These are phyloP conservation scores for Pythium sp. DNA, from an alignment of 352 stramenopile genomes.

Conservation along the genomic window DNA sequence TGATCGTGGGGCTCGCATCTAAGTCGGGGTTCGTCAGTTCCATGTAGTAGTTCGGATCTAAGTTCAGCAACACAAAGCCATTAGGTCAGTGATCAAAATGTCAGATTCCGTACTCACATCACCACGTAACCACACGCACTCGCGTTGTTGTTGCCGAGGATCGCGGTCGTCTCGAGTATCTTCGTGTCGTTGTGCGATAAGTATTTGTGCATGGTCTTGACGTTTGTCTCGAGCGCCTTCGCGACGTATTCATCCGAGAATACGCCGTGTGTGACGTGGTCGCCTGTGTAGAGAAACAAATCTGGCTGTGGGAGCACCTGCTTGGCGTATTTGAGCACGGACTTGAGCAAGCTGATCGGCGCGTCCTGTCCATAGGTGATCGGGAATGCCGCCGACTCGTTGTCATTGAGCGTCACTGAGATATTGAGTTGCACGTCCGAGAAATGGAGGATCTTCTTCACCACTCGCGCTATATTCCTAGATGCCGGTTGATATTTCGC, in stretches of 20 bases:
- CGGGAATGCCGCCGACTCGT: constrained; percentile 33
- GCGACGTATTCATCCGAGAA: constrained; percentile 63
- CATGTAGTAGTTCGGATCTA: constrained; percentile 76
- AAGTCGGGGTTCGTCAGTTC: constrained; percentile 56
- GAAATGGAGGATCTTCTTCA: constrained; percentile 72
- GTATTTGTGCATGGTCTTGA: constrained; percentile 65
- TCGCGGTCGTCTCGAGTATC: constrained; percentile 56
- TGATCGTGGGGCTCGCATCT: constrained; percentile 51
- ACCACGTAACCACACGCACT: constrained; percentile 29
- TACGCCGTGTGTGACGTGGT: constrained; percentile 63
- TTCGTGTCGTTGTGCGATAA: constrained; percentile 34
- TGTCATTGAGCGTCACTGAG: constrained; percentile 33
- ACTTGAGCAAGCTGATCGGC: constrained; percentile 59
- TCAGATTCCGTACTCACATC: neutral
- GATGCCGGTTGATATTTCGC: no score
- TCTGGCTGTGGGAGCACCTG: constrained; percentile 52
- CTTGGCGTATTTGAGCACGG: constrained; percentile 59
- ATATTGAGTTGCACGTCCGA: constrained; percentile 86
- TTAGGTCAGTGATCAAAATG: constrained; percentile 11
- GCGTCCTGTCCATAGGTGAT: constrained; percentile 55
- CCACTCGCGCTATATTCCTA: neutral
- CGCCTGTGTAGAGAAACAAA: constrained; percentile 82
- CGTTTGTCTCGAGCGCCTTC: constrained; percentile 58
- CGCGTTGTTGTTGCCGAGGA: constrained; percentile 76
- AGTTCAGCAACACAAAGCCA: neutral